Evolutionary conservation across 78 protist species (phyloP).

Genomic region (Dictyostelium capitatum): DNA sequence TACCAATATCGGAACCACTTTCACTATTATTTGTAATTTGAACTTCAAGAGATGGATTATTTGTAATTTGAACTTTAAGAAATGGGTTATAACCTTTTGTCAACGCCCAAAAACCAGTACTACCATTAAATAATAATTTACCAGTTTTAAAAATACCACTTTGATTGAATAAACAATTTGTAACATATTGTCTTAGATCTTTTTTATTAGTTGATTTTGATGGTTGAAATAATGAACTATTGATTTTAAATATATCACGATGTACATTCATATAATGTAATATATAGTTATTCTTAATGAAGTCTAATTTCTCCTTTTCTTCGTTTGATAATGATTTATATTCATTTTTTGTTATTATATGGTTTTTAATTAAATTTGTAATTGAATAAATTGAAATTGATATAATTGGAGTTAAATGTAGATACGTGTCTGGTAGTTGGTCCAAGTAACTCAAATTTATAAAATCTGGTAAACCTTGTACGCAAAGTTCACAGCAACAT

Average conservation of each 20-base stretch:
- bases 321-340: neutral
- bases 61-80: no score
- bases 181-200: neutral
- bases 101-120: neutral
- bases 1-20: no score
- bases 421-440: neutral
- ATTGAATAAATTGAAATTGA: neutral
- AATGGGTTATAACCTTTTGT: no score
- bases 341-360: neutral
- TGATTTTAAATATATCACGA: neutral
- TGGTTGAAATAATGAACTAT: neutral
- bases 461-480: neutral
- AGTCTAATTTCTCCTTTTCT: neutral
- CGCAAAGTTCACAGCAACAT: neutral
- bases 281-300: neutral
- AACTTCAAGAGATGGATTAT: no score
- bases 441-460: neutral
- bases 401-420: neutral
- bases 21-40: no score
- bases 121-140: neutral
- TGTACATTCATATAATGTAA: neutral
- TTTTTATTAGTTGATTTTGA: neutral
- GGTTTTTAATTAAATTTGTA: neutral
- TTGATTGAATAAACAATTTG: neutral
- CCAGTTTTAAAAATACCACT: neutral